These are phyloP conservation scores for Aspergillus fumigatiaffinis DNA, from an alignment of 2,329 filamentous ascomycete species.

Conservation along the genomic window DNA sequence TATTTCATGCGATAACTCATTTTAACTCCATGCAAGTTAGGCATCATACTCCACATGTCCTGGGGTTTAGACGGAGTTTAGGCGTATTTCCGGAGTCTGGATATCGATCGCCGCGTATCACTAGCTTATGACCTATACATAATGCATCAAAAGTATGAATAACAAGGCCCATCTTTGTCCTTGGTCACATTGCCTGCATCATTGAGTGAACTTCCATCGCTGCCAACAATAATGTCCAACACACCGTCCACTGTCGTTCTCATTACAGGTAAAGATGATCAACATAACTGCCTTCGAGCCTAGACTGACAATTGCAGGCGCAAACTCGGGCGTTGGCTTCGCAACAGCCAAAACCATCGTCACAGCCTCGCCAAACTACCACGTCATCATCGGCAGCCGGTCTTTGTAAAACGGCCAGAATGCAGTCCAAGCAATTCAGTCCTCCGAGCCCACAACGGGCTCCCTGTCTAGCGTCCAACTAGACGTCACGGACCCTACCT, in stretches of 20 bases:
- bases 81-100: not conserved
- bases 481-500: conserved; percentile 49
- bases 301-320: conserved; percentile 10
- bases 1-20: too few relatives aligned
- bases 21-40: too few relatives aligned
- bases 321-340: conserved; percentile 25
- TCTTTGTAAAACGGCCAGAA: conserved; percentile 8
- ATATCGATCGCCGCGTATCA: not conserved
- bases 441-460: conserved; percentile 2
- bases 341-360: conserved; percentile 20
- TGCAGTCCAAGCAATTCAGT: conserved; percentile 4
- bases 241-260: not conserved
- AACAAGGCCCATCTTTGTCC: not conserved
- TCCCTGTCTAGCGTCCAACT: conserved; percentile 25
- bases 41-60: too few relatives aligned
- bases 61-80: not conserved
- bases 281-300: not conserved
- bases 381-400: conserved; percentile 18
- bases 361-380: conserved; percentile 16
- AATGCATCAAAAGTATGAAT: not conserved
- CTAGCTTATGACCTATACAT: not conserved
- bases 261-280: not conserved
- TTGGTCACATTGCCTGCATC: not conserved
- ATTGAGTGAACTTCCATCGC: not conserved
- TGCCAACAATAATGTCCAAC: not conserved